Evolutionary conservation across 176 grass and related monocot species (phyloP).

Genomic region (Ananas comosus): DNA sequence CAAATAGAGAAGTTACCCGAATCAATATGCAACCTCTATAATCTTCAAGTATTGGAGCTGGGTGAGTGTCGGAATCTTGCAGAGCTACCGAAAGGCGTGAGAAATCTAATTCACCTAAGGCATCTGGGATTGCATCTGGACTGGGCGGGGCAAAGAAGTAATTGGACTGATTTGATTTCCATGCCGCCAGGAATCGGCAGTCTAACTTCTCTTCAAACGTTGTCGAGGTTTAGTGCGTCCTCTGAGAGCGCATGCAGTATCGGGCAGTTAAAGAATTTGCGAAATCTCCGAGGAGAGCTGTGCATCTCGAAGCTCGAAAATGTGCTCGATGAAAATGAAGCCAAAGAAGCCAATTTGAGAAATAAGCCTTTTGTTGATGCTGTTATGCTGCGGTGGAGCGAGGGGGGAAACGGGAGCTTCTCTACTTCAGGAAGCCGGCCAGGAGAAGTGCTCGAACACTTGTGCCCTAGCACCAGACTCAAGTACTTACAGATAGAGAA

Average conservation of each 20-base stretch:
- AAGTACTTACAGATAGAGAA: constrained; percentile 27
- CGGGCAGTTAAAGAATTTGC: constrained; percentile 7
- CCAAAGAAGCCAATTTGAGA: background rate
- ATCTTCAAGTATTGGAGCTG: constrained; percentile 21
- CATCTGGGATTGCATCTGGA: constrained; percentile 28
- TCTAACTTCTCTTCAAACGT: constrained; percentile 24
- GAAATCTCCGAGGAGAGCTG: constrained; percentile 10
- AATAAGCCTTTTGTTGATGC: background rate
- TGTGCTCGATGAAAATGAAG: constrained; percentile 8
- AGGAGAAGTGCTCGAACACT: constrained; percentile 12
- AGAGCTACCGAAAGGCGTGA: constrained; percentile 16
- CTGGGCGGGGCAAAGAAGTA: constrained; percentile 2
- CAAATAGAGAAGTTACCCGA: constrained; percentile 23
- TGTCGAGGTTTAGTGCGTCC: constrained; percentile 24
- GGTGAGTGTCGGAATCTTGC: constrained; percentile 17
- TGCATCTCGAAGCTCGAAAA: constrained; percentile 37
- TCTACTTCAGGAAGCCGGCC: background rate
- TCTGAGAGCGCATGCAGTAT: background rate
- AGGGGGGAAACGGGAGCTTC: background rate
- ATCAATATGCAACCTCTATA: constrained; percentile 23
- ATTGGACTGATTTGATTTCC: constrained; percentile 5
- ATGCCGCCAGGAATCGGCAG: constrained; percentile 24
- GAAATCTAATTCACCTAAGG: constrained; percentile 13
- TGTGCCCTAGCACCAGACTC: constrained; percentile 12
- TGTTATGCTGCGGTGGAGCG: constrained; percentile 20